Percentiles rank a stretch among this genome's conserved stretches.
phyloP scores from a whole-genome alignment of 2,329 filamentous ascomycete species.

The Epichloe festucae region DNA sequence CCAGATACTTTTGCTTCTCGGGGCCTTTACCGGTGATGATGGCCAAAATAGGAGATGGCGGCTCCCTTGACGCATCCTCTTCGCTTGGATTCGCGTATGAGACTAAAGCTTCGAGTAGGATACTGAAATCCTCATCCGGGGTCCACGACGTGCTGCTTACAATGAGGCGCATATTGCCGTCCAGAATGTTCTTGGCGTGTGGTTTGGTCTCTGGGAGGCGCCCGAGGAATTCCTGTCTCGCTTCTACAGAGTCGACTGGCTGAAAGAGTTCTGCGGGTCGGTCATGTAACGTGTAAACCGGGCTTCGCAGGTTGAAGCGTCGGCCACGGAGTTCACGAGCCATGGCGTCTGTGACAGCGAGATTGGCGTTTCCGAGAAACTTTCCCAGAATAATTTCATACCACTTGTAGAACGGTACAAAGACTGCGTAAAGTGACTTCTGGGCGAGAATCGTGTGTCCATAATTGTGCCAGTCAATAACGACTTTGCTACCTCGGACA shows the following conservation, averaged over 20 bases:
- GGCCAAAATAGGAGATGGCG: slow-evolving; percentile 56
- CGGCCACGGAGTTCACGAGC: slow-evolving; percentile 49
- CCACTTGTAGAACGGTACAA: slow-evolving; percentile 62
- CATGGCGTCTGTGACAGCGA: slow-evolving; percentile 90
- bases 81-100: slow-evolving; percentile 46
- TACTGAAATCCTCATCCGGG: slow-evolving; percentile 83
- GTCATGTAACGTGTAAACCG: slow-evolving; percentile 68
- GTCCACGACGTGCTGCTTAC: slow-evolving; percentile 98
- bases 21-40: slow-evolving; percentile 95
- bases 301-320: slow-evolving; percentile 51
- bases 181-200: slow-evolving; percentile 44
- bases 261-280: slow-evolving; percentile 73
- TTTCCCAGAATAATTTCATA: slow-evolving; percentile 67
- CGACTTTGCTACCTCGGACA: slow-evolving; percentile 64
- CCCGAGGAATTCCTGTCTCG: slow-evolving; percentile 48
- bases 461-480: slow-evolving; percentile 99
- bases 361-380: slow-evolving; percentile 55
- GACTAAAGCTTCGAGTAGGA: slow-evolving; percentile 73
- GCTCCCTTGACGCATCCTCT: slow-evolving; percentile 25
- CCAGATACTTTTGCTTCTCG: slow-evolving; percentile 62
- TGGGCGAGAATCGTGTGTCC: slow-evolving; percentile 81
- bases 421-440: slow-evolving; percentile 48
- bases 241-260: slow-evolving; percentile 39
- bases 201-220: slow-evolving; percentile 50
- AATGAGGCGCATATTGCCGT: slow-evolving; percentile 51